Evolutionary conservation across 805 yeast genomes (phyloP).

Genomic region (Candida broadrunensis): DNA sequence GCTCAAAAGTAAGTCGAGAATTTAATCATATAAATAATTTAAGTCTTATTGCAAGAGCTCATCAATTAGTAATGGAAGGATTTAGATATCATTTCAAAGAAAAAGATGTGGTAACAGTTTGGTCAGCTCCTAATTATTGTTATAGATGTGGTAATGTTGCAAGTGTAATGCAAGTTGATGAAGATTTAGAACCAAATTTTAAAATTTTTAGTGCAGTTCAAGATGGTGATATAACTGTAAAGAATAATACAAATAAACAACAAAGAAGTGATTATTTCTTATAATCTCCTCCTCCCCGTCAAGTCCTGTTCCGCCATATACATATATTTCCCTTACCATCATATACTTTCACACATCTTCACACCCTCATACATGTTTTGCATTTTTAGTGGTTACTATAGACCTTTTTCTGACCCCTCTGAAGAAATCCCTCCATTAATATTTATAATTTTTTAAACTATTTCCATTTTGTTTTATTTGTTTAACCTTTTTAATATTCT

Average conservation of each 20-base stretch:
- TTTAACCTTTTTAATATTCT: background rate
- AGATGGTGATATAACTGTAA: slow-evolving; percentile 57
- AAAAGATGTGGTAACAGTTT: slow-evolving; percentile 94
- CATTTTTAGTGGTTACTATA: too few species aligned
- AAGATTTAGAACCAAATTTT: slow-evolving; percentile 81
- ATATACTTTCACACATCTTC: too few species aligned
- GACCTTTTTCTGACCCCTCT: too few species aligned
- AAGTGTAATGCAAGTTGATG: slow-evolving; percentile 94
- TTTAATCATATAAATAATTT: slow-evolving; percentile 93
- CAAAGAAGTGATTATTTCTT: slow-evolving; percentile 47
- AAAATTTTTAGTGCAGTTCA: slow-evolving; percentile 95
- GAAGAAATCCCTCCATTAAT: too few species aligned
- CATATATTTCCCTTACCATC: too few species aligned
- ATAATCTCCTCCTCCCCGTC: too few species aligned
- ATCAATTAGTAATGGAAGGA: slow-evolving; percentile 98
- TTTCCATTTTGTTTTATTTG: too few species aligned
- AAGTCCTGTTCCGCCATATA: too few species aligned
- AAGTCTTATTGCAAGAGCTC: slow-evolving; percentile 89
- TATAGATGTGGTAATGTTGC: slow-evolving; percentile 98
- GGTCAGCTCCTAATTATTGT: slow-evolving; percentile 98
- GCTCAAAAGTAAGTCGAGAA: slow-evolving; percentile 89
- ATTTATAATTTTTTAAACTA: too few species aligned
- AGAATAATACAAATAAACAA: slow-evolving; percentile 36
- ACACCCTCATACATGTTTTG: too few species aligned
- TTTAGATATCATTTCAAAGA: slow-evolving; percentile 95